Evolutionary conservation across 2,329 filamentous ascomycete species (phyloP).

Genomic region (Arthrocladium fulminans): DNA sequence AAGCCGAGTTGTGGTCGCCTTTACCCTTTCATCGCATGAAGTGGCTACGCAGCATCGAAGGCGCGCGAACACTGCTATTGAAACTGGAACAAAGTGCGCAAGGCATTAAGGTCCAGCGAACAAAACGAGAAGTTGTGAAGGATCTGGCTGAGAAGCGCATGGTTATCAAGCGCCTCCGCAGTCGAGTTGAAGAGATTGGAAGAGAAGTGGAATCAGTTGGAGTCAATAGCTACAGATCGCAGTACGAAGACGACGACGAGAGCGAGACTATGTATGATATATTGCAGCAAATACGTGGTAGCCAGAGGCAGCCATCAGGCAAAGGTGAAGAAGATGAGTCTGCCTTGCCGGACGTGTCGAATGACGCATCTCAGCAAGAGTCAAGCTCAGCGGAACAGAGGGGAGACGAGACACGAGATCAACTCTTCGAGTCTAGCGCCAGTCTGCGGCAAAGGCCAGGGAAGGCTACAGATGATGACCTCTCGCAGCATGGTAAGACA

Average conservation of each 20-base stretch:
- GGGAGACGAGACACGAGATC: constrained; percentile 9
- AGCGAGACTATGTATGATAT: constrained; percentile 19
- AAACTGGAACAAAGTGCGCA: constrained; percentile 34
- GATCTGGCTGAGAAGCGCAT: constrained; percentile 32
- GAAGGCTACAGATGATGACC: constrained; percentile 5
- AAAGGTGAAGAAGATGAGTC: constrained; percentile 10
- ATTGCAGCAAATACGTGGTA: constrained; percentile 10
- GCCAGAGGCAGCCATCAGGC: constrained; percentile 6
- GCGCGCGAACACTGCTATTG: constrained; percentile 34
- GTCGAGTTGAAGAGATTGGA: constrained; percentile 19
- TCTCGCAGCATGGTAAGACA: constrained; percentile 18
- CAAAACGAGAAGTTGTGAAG: constrained; percentile 32
- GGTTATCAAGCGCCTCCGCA: constrained; percentile 19
- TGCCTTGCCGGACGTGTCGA: too few relatives aligned
- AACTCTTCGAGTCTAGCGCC: constrained; percentile 17
- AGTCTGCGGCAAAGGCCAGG: constrained; percentile 15
- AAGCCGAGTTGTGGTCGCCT: constrained; percentile 27
- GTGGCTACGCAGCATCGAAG: constrained; percentile 35
- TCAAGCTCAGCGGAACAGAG: background rate
- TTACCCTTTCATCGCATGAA: constrained; percentile 37
- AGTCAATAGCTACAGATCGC: constrained; percentile 8
- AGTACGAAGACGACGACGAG: constrained; percentile 11
- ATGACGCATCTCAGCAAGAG: background rate
- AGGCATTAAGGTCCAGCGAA: constrained; percentile 31
- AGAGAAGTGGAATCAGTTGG: constrained; percentile 16